Evolutionary conservation across 345 rosid species (phyloP), one percentile per base, ranked within the genome.

Genomic region (Rhizophora apiculata): DNA sequence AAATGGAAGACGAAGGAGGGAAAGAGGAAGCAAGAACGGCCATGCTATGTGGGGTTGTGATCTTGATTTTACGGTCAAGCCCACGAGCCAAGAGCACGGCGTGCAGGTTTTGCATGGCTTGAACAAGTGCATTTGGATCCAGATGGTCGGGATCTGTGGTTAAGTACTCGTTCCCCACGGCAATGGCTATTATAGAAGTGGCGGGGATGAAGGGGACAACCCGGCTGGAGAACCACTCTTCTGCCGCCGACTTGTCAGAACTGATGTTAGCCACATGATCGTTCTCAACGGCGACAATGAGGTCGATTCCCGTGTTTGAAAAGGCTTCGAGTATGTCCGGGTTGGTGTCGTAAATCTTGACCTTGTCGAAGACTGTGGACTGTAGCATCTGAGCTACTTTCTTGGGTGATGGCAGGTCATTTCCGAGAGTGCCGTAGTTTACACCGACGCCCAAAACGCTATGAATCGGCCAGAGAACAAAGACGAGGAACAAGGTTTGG

Each of bases 351-450:
- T 84, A 86, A 80, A 88, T 88, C 72, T 85, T 83, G 49, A 88
- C 90, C 72, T 83, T 82, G 81, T 86, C 84, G 4, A 88, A 68
- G 76, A 88, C 80, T 6, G 93, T 88, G 59, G 93, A 84, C 62
- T 77, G 87, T 60, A 88, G 90, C 69, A 88, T 86, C 64, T 79
- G 84, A 6, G 93, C 90, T 58, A 88, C 91, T 72, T 54, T 81
- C 53, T 81, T 81, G 0, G 90, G 93, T 0, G 88, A 75, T 4
- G 89, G 93, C 55, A 88, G 87, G 85, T 88, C 82, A 81, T 75
- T 86, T 18, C 88, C 93, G 8, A 85, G 75, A 16, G 92, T 88
- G 21, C 92, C 87, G 60, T 88, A 85, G 87, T 85, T 88, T 46
- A 84, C 69, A 8, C 93, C 88, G 53, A 85, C 86, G 65, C 82